Base-by-base conservation (phyloP, 805 yeast genomes). In the Cephaloascus albidus region DNA sequence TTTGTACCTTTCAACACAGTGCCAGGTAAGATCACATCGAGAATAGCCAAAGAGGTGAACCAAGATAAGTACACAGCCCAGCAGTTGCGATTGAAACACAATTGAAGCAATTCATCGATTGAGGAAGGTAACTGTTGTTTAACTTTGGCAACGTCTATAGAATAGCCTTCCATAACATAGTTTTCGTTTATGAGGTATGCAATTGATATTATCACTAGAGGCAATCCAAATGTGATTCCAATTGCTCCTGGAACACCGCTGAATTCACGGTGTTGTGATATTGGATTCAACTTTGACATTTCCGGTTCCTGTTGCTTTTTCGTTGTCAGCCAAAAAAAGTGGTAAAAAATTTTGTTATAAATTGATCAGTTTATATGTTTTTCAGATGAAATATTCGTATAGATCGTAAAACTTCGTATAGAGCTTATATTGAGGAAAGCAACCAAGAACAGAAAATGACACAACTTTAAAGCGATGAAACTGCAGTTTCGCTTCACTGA, bases 231-330 rank as follows among this genome's bases (percentile, higher is more conserved):
- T 0, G 90, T 61, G 41, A 90, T 74, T 3, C 67, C 70, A 2
- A 76, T 34, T 0, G 93, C 87, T 3, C 98, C 98, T 1, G 73
- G 57, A 3, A 72, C 58, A 0, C 98, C 98, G 26, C 73, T 71
- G 57, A 90, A 90, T 57, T 90, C 97, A 43, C 66, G 64, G 36
- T 78, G 74, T 3, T 59, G 65, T 1, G 97, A 86, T 36, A 52
- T 57, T 3, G 97, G 97, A 52, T 90, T 90, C 45, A 81, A 49
- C 36, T 36, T 41, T 42, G 48, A 17, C 36, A 33, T 33, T 10
- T n/a, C n/a, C n/a, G n/a, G n/a, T n/a, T n/a, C n/a, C n/a, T n/a
- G n/a, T n/a, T n/a, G n/a, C n/a, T n/a, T n/a, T n/a, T n/a, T n/a
- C n/a, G n/a, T n/a, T n/a, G n/a, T n/a, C n/a, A n/a, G n/a, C n/a